A percentile compares a stretch with the other conserved stretches of the same genome.
Conservation (phyloP, 2,329 filamentous ascomycete genomes). For the Tolypocladium pustulatum region DNA sequence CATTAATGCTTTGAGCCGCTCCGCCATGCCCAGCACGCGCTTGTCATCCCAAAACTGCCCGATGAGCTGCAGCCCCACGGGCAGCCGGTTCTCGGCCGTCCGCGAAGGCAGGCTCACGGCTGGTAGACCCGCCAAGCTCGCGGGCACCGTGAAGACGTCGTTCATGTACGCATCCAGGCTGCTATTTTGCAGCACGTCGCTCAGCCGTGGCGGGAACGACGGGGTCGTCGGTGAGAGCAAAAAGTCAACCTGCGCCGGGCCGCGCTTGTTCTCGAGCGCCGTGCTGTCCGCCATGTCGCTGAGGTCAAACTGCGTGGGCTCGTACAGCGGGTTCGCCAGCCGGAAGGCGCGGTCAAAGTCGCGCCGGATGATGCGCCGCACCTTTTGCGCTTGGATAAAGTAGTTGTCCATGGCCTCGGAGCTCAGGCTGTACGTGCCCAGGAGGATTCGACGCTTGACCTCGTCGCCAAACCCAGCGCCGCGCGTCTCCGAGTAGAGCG, state of each 20-base stretch:
- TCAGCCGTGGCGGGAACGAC: conserved; percentile 56
- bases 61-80: conserved; percentile 60
- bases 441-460: conserved; percentile 74
- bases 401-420: conserved; percentile 92
- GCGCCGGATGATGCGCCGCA: conserved; percentile 69
- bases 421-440: conserved; percentile 84
- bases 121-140: conserved; percentile 82
- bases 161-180: conserved; percentile 77
- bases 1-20: conserved; percentile 12
- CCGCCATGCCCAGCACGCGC: conserved; percentile 48
- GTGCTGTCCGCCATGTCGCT: conserved; percentile 47
- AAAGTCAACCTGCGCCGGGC: conserved; percentile 64
- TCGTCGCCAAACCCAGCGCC: conserved; percentile 70
- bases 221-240: conserved; percentile 82
- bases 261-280: conserved; percentile 42
- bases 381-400: conserved; percentile 85
- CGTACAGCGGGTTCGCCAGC: conserved; percentile 56
- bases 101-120: conserved; percentile 66
- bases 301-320: conserved; percentile 42
- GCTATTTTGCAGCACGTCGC: conserved; percentile 42
- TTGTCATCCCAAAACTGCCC: conserved; percentile 74
- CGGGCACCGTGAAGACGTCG: conserved; percentile 92
- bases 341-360: conserved; percentile 80
- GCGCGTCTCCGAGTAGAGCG: conserved; percentile 67
- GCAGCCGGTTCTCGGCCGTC: conserved; percentile 20